Evolutionary conservation across 2,329 filamentous ascomycete genomes (phyloP), one percentile per base, ranked within the genome.

Genomic region (Niveomyces coronatus): DNA sequence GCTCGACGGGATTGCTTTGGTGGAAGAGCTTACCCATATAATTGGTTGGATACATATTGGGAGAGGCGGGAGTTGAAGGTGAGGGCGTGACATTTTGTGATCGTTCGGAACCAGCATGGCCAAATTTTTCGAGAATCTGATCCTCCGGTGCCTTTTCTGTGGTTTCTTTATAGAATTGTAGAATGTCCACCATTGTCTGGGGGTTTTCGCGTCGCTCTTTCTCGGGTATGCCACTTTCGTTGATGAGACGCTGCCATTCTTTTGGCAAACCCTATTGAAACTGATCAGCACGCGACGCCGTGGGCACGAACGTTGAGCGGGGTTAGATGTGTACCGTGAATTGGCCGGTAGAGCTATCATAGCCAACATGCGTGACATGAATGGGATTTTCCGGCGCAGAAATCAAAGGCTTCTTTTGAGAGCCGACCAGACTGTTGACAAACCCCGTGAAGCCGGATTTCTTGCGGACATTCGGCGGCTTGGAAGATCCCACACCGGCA

Each of bases 361-460:
- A 95, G 50, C 89, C 89, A 48, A 98, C 91, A 61, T 98, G 91
- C 41, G 89, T 96, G 52, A 98, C 85, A 63, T 96, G 91, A 43
- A 96, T 87, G 34, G 91, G 91, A 53, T 98, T 96, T 61, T 94
- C 88, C 39, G 91, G 91, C 26, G 87, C 85, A n/a, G 91, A 96
- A 52, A 98, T 98, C 60, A 89, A 78, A 32, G 91, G 86, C 47
- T 87, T 85, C 61, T 88, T 85, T 37, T 85, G 87, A 24, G 87
- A 89, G 47, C 85, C 83, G 42, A 93, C 79, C 44, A 81, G 57
- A 56, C 81, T 89, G 58, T 80, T 89, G 68, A 94, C 79, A 53
- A 94, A 87, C 49, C 80, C 85, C 13, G 85, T 87, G 55, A 94
- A 86, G 42, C 85, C 86, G 36, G 83, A 84, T 67, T 93, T 94